Evolutionary conservation across 805 yeast genomes (phyloP).

Genomic region (Komagataella pseudopastoris): DNA sequence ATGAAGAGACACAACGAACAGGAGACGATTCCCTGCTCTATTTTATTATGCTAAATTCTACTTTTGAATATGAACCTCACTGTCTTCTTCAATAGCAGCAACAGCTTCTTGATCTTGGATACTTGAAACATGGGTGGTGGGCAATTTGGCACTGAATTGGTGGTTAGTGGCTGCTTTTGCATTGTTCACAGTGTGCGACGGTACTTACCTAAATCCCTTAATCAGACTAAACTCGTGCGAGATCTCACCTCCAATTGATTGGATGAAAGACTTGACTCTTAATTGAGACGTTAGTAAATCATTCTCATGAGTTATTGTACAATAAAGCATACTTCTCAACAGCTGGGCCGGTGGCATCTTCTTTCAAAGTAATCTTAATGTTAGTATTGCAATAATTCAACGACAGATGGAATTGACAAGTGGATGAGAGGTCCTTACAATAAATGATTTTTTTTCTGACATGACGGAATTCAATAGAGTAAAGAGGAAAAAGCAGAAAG

Average conservation of each 20-base stretch:
- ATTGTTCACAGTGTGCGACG: background rate
- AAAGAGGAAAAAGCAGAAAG: background rate
- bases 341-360: constrained; percentile 18
- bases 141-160: constrained; percentile 30
- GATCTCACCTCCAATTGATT: constrained; percentile 45
- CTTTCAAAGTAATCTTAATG: constrained; percentile 23
- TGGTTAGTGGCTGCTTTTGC: background rate
- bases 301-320: background rate
- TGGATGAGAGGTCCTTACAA: constrained; percentile 10
- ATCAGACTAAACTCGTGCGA: constrained; percentile 48
- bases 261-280: constrained; percentile 32
- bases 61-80: constrained; percentile 38
- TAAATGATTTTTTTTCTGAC: constrained; percentile 16
- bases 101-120: constrained; percentile 37
- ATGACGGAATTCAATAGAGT: constrained; percentile 4
- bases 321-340: constrained; percentile 11
- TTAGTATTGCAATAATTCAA: background rate
- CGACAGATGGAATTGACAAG: background rate
- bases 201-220: constrained; percentile 43
- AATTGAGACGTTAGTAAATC: background rate
- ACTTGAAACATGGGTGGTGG: constrained; percentile 33
- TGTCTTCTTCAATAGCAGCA: constrained; percentile 52
- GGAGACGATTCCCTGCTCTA: background rate
- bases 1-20: background rate
- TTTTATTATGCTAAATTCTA: background rate